Conservation (phyloP, 345 rosid species). For the Populus tremula region DNA sequence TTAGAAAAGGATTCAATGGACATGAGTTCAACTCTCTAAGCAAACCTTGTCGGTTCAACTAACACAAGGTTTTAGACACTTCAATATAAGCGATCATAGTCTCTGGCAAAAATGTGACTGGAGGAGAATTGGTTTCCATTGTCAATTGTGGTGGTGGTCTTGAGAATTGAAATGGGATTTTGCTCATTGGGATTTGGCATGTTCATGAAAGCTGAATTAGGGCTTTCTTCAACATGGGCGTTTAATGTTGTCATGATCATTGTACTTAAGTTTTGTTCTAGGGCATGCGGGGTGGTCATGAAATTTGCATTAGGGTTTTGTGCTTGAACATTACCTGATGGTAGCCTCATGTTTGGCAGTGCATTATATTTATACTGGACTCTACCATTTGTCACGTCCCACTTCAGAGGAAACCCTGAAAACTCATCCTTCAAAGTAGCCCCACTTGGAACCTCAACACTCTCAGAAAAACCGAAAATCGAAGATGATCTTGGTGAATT, state of each 20-base stretch:
- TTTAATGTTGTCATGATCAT: background rate
- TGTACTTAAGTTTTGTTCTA: conserved; percentile 1
- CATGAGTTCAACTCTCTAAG: conserved; percentile 6
- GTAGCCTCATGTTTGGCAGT: conserved; percentile 25
- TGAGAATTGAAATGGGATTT: conserved; percentile 30
- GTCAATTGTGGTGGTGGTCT: conserved; percentile 16
- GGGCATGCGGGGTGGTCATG: conserved; percentile 18
- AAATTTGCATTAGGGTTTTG: conserved; percentile 28
- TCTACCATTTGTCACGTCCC: conserved; percentile 21
- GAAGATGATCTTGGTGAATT: conserved; percentile 21
- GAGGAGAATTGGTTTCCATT: conserved; percentile 23
- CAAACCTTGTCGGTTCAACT: background rate
- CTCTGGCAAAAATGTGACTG: conserved; percentile 16
- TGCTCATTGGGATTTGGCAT: conserved; percentile 9
- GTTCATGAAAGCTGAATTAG: conserved; percentile 22
- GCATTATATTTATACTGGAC: conserved; percentile 17
- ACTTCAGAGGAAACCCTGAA: conserved; percentile 23
- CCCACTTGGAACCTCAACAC: conserved; percentile 17
- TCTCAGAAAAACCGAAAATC: conserved; percentile 25
- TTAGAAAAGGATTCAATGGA: conserved; percentile 4
- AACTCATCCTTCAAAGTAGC: conserved; percentile 22
- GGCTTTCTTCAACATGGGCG: conserved; percentile 18
- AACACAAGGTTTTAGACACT: conserved; percentile 2
- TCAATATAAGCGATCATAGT: conserved; percentile 26
- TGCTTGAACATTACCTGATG: conserved; percentile 30